Evolutionary conservation across 2,329 filamentous ascomycete species (phyloP), one percentile per base, ranked within the genome.

Genomic region (Xylariaceae sp.): DNA sequence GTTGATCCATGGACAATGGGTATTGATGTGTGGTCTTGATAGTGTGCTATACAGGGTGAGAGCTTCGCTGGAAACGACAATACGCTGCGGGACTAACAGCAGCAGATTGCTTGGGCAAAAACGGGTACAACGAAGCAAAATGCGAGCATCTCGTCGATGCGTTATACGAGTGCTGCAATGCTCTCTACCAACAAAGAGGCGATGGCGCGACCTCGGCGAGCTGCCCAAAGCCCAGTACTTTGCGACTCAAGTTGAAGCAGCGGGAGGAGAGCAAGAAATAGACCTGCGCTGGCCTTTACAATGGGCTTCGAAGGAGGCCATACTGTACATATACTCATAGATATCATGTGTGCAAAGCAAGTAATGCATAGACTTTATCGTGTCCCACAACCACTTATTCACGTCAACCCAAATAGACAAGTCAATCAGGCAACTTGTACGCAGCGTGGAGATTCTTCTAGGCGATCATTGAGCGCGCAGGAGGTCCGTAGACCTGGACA

Each of bases 401-500:
- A 63, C 64, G 68, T 68, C 60, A 54, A 68, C 71, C 72, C 58
- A 60, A 67, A 71, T 45, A 51, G 57, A 62, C 54, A 60, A 74
- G 47, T 54, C 67, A 66, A 59, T 81, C 75, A 78, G 85, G 82
- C 72, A 85, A 87, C 83, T 77, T 77, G 73, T 76, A 80, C 75
- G 85, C 81, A 81, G 81, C 87, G 83, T 81, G 84, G 78, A 65
- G 72, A 82, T 76, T 19, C 68, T 87, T 89, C 95, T 89, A 87
- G 92, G 87, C 88, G 79, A 88, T 90, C 89, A 85, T 91, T 82
- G 90, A 99, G 94, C 94, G 89, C 92, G 91, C 89, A 76, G 76
- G 87, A 91, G 88, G 80, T 77, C 86, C 81, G 74, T 77, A 71
- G 81, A 86, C 82, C 89, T 95, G 88, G 89, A 88, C 84, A 90